Base-by-base conservation (phyloP, 768 basidiomycete genomes). In the Agrocybe pediades region DNA sequence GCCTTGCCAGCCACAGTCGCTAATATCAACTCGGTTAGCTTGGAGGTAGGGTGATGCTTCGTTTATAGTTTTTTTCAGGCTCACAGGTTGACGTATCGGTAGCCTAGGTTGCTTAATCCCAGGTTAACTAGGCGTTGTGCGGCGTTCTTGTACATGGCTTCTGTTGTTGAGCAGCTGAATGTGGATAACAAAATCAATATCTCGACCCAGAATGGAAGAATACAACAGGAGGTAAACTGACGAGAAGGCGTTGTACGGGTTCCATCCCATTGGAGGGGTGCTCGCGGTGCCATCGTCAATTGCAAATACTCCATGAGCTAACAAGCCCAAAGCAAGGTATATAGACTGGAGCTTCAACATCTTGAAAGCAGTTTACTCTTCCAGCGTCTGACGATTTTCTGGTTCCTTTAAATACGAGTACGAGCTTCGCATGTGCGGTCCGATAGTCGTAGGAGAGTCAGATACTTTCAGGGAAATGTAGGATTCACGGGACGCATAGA, bases 1-100 rank as follows among this genome's bases (percentile, higher is more conserved):
- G 9, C 73, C 75, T 60, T 80, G 77, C 78, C 78, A 80, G n/a
- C 76, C 78, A 60, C 76, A 80, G 56, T 80, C 78, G 17, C 78
- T 80, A 42, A 16, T 39, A 30, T 5, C 9, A 43, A 4, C 30
- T 17, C 21, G 27, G 20, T 33, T 20, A 51, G 29, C 16, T 17
- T 19, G 6, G 23, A 11, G 29, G 24, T 24, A 27, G 15, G 6
- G 9, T 42, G 17, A 16, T 21, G 20, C 44, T 19, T 26, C 6
- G 25, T 50, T 43, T 29, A 19, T 17, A 26, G 23, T 3, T 9
- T 51, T 41, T 17, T 3, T 45, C 3, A 9, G 19, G 46, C 70
- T 23, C 61, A 76, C 78, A 79, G 61, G 58, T 77, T 77, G 50
- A 80, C 54, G 54, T 75, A 74, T 24, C 72, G 58, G 54, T 78